Percentiles rank a stretch among this genome's conserved stretches.
phyloP scores from a whole-genome alignment of 1,284 basidiomycete species.

The Pseudozyma pruni region DNA sequence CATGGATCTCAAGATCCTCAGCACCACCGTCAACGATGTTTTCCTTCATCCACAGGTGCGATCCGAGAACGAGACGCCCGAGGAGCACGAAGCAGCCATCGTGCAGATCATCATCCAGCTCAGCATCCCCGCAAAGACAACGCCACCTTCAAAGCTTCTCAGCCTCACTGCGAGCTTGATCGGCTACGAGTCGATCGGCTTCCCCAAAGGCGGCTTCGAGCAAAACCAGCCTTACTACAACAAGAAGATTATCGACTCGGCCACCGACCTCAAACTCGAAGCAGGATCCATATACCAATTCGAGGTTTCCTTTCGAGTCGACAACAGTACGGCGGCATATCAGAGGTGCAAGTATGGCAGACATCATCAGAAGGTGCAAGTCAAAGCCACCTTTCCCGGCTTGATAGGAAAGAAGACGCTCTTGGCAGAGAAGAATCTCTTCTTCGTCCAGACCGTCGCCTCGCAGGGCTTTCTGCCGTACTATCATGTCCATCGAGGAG shows the following conservation, averaged over 20 bases:
- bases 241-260: slow-evolving; percentile 43
- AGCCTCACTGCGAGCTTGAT: slow-evolving; percentile 33
- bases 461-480: slow-evolving; percentile 35
- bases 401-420: slow-evolving; percentile 47
- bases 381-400: slow-evolving; percentile 50
- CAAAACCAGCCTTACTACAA: slow-evolving; percentile 52
- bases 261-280: slow-evolving; percentile 41
- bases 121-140: slow-evolving; percentile 33
- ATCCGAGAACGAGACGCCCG: slow-evolving; percentile 30
- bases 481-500: slow-evolving; percentile 44
- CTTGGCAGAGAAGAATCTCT: slow-evolving; percentile 44
- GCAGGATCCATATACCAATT: slow-evolving; percentile 46
- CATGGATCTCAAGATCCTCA: slow-evolving; percentile 54
- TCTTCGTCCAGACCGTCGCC: slow-evolving; percentile 41
- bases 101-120: slow-evolving; percentile 47
- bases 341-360: slow-evolving; percentile 50
- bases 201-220: slow-evolving; percentile 49
- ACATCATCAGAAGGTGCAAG: slow-evolving; percentile 46
- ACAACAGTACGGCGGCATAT: slow-evolving; percentile 49
- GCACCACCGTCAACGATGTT: slow-evolving; percentile 47
- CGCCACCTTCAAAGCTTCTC: slow-evolving; percentile 37
- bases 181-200: slow-evolving; percentile 48
- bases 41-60: slow-evolving; percentile 38
- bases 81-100: slow-evolving; percentile 38
- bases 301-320: slow-evolving; percentile 42